Evolutionary conservation across 306 rosid genomes (phyloP), one percentile per base, ranked within the genome.

Genomic region (Senna tora): DNA sequence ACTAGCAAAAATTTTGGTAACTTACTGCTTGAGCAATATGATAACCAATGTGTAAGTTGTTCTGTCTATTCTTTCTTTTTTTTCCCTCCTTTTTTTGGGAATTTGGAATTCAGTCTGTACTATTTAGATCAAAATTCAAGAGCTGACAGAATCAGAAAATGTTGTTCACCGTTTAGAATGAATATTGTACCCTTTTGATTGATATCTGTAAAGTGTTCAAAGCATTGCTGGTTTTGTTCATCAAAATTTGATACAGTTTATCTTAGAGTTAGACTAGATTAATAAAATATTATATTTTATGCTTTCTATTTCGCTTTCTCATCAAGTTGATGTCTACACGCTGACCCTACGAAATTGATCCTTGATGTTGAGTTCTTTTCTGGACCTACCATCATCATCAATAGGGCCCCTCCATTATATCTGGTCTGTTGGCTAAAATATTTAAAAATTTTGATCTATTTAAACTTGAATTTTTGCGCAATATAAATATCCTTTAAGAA

Each of bases 11-110:
- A 46, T 88, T 80, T 76, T 80, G 77, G 73, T 72, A 54, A 28
- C 25, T 57, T n/a, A 47, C 75, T 76, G 64, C 76, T 76, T 73
- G 74, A 72, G 85, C 82, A 57, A 50, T 75, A 25, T 77, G 75
- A 16, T 67, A 74, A 73, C 73, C 79, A 33, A 42, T 65, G 78
- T 75, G 84, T 73, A 86, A 88, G 89, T 74, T 79, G 65, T 52
- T 67, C 12, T 13, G 33, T 6, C 16, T 8, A 1, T 6, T 7
- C 0, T 41, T 14, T 9, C n/a, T n/a, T n/a, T 7, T 52, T 19
- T 0, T 9, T 46, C 1, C 2, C 12, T 34, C 41, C 49, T 67
- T 75, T 42, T 64, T 42, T 19, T 67, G 53, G 69, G 17, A 32
- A 52, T 28, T 20, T 77, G 63, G 71, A 25, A 60, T 67, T 53